A percentile compares a stretch with the other conserved stretches of the same genome.
Evolutionary conservation across 768 basidiomycete genomes (phyloP).

Genomic region (Nevesoporus exiguus): DNA sequence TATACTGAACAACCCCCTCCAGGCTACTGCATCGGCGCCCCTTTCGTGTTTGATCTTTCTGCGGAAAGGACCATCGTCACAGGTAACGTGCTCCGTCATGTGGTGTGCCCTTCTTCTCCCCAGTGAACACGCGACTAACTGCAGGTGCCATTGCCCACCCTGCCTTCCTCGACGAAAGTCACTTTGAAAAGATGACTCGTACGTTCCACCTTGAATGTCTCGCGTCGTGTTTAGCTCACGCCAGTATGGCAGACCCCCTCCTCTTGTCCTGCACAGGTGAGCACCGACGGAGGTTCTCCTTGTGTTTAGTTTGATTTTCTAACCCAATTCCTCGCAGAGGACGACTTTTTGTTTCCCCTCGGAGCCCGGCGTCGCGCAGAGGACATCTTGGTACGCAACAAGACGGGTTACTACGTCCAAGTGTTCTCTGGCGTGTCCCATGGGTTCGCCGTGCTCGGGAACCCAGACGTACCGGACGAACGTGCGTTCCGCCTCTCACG

Average conservation of each 20-base stretch:
- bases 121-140: too few relatives aligned
- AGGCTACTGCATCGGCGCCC: slow-evolving; percentile 60
- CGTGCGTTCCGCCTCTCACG: slow-evolving; percentile 14
- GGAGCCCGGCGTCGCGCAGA: slow-evolving; percentile 53
- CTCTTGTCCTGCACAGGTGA: slow-evolving; percentile 27
- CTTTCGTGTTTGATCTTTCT: slow-evolving; percentile 45
- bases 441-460: slow-evolving; percentile 28
- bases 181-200: slow-evolving; percentile 51
- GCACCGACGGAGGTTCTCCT: too few relatives aligned
- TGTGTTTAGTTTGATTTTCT: too few relatives aligned
- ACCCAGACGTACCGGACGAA: slow-evolving; percentile 12
- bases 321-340: slow-evolving; percentile 34
- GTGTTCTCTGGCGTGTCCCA: slow-evolving; percentile 45
- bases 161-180: slow-evolving; percentile 46
- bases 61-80: slow-evolving; percentile 43
- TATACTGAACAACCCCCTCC: neutral
- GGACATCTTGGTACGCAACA: slow-evolving; percentile 47
- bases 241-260: slow-evolving; percentile 18
- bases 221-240: neutral
- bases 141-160: slow-evolving; percentile 57
- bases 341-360: slow-evolving; percentile 48
- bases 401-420: slow-evolving; percentile 52
- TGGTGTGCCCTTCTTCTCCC: too few relatives aligned
- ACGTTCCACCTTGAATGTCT: too few relatives aligned
- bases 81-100: slow-evolving; percentile 29